Base-by-base conservation (phyloP, 768 basidiomycete species). In the Boletus pseudopeckii region DNA sequence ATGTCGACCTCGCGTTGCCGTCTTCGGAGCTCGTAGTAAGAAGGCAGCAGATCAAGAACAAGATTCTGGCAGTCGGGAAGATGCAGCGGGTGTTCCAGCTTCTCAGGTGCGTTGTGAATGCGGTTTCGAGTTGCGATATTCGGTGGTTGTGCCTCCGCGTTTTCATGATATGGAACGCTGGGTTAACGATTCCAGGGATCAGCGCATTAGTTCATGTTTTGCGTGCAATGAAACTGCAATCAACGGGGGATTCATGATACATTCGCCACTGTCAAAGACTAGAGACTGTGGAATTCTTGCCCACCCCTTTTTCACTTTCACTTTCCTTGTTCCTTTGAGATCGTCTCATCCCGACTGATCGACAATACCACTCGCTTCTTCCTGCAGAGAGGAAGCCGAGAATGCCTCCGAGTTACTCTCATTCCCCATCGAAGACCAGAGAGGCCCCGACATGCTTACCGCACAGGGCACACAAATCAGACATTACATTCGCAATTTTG, bases 81-180 rank as follows among this genome's bases (percentile, higher is more conserved):
- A 90, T 98, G 90, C 90, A 92, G 54, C 76, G 86, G 34, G 86
- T 97, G 43, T 96, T 95, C 77, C 85, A 91, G 50, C 77, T 95
- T 48, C 77, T 98, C 32, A 86, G 92, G 91, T 92, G 55, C 63
- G 86, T 71, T 46, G 30, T 28, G 33, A n/a, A 32, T 40, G 8
- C 14, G 11, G 18, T 39, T 38, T 32, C 8, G 32, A 18, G 10
- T 45, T 36, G 47, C 15, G 6, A 30, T 32, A 42, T 48, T 14
- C 28, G 9, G 46, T n/a, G 33, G 37, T 34, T 15, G 42, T 46
- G 26, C 6, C 7, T 38, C 28, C 8, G 32, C 5, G 44, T n/a
- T 39, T 44, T 42, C 50, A 28, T 49, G 18, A 20, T 10, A 37
- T 24, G 14, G 13, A 15, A 36, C 17, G 30, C 36, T 30, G 30